phyloP scores from a whole-genome alignment of 2,329 filamentous ascomycete species.

The Alternaria sp. region DNA sequence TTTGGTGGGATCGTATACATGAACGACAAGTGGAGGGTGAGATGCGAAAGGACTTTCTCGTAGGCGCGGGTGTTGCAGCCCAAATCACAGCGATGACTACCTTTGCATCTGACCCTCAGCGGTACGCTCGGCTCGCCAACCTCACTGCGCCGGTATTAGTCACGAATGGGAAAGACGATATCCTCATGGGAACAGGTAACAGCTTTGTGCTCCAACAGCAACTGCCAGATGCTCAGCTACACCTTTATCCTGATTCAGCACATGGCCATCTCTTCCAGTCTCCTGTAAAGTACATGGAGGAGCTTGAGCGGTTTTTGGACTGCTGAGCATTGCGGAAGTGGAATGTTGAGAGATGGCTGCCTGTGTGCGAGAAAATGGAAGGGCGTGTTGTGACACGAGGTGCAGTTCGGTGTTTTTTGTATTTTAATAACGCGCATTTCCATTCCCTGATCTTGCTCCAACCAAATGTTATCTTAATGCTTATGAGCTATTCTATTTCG shows the following conservation, averaged over 20 bases:
- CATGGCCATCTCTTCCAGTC: too few species aligned
- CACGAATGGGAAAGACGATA: background rate
- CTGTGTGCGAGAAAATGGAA: too few species aligned
- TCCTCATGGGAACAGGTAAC: background rate
- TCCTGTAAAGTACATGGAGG: too few species aligned
- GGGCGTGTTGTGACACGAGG: too few species aligned
- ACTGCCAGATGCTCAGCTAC: background rate
- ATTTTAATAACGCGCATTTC: too few species aligned
- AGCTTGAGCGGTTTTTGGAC: background rate
- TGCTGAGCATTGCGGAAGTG: background rate
- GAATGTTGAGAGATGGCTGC: too few species aligned
- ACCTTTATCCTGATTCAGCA: too few species aligned
- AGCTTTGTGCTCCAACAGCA: background rate
- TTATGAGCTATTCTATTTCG: too few species aligned
- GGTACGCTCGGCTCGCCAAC: background rate
- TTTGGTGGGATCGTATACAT: background rate
- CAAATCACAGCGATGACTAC: background rate
- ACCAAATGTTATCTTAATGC: too few species aligned
- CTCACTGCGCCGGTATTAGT: background rate
- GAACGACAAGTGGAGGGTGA: background rate
- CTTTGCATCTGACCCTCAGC: background rate
- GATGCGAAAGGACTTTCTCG: background rate
- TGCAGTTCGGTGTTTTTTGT: too few species aligned
- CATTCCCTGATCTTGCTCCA: too few species aligned
- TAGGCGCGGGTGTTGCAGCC: background rate